Conservation (phyloP, 1,284 basidiomycete genomes). For the Mrakiaceae sp. region DNA sequence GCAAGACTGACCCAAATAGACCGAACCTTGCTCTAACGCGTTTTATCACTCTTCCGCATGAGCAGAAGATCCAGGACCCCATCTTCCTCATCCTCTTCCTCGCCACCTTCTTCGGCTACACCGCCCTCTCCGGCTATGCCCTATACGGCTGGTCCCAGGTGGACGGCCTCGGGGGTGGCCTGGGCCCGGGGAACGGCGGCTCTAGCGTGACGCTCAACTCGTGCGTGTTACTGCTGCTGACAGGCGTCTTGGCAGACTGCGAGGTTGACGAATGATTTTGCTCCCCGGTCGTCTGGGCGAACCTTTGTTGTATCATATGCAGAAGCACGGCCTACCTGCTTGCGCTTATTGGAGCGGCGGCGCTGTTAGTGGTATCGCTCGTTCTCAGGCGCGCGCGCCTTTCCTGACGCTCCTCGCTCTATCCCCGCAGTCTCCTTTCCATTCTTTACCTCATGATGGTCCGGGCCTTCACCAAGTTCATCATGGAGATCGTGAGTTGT, state of each 20-base stretch:
- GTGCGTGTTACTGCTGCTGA: slow-evolving; percentile 26
- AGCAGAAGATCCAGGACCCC: slow-evolving; percentile 50
- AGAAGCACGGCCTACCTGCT: slow-evolving; percentile 54
- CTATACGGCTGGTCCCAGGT: slow-evolving; percentile 51
- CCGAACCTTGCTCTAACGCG: neutral
- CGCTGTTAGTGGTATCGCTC: slow-evolving; percentile 29
- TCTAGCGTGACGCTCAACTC: slow-evolving; percentile 48
- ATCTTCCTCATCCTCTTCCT: slow-evolving; percentile 60
- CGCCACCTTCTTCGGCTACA: slow-evolving; percentile 55
- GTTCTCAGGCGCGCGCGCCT: neutral
- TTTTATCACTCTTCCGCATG: neutral
- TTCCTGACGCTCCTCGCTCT: neutral
- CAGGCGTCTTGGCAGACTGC: no score
- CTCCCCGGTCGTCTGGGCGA: neutral
- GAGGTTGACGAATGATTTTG: neutral
- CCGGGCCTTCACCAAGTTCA: slow-evolving; percentile 60
- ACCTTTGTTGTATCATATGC: neutral
- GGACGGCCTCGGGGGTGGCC: slow-evolving; percentile 49
- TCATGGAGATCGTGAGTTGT: slow-evolving; percentile 55
- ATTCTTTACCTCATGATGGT: slow-evolving; percentile 45
- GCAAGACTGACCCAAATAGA: no score
- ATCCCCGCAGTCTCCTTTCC: slow-evolving; percentile 21
- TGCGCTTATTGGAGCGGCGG: slow-evolving; percentile 51
- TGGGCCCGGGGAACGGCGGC: slow-evolving; percentile 34
- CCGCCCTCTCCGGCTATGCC: slow-evolving; percentile 52